Evolutionary conservation across 2,329 filamentous ascomycete species (phyloP), one percentile per base, ranked within the genome.

Genomic region (Ceratocystis ficicola): DNA sequence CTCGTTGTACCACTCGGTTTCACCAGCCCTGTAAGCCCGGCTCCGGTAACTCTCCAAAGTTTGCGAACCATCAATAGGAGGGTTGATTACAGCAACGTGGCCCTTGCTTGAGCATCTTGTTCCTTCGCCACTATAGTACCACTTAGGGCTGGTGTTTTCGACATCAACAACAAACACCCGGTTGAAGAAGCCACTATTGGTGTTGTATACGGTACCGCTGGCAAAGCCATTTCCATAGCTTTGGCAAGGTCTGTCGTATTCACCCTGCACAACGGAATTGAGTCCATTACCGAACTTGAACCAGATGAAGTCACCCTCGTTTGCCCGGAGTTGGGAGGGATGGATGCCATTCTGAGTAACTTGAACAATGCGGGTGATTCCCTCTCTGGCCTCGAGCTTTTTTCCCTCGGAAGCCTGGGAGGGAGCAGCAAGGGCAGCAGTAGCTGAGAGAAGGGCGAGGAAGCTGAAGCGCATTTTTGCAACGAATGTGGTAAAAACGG

Each of bases 241-340:
- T 65, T 71, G 8, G 73, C 79, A 80, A 20, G 77, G 77, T 50
- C 73, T 68, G 62, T 68, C 74, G 68, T 79, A 79, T 70, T 70
- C 74, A 5, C 20, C 48, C 48, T 52, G 1, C 2, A 52, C 15
- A 10, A 52, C 0, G 1, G 48, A 52, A 22, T 52, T 22, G 0
- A 15, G 0, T 20, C 48, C 48, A 0, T 0, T 0, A 7, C 5
- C 2, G 48, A 52, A 52, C 1, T 0, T 15, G 22, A 52, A 52
- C 48, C 8, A 10, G 8, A 52, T 6, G 12, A 10, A 52, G 48
- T 52, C 48, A 10, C n/a, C 8, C 8, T 5, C 6, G 20, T 52
- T 2, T 20, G 48, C 10, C 0, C 2, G 0, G 48, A 52, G 0
- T 4, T 10, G 0, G 5, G n/a, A 0, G 48, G 48, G 48, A 3